Percentiles rank a stretch among this genome's conserved stretches.
Conservation (phyloP, 2,329 filamentous ascomycete genomes). For the Polychaeton citri region DNA sequence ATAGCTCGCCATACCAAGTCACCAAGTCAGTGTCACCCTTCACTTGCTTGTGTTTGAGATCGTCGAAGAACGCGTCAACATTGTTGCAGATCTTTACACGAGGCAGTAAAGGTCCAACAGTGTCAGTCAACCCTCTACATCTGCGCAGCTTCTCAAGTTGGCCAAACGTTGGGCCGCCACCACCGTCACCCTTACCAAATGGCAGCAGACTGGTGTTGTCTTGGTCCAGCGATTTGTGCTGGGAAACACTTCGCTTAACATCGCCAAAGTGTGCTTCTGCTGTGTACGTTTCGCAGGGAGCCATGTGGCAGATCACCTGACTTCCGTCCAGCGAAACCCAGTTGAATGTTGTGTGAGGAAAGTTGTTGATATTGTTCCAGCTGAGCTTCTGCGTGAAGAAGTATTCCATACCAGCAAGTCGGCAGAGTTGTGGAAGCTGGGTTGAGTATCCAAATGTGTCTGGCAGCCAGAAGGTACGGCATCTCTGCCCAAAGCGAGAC, state of each 20-base stretch:
- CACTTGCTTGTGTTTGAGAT: conserved; percentile 61
- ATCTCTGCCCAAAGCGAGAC: conserved; percentile 77
- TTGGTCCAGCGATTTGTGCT: conserved; percentile 92
- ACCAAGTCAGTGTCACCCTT: conserved; percentile 55
- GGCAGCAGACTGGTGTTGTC: conserved; percentile 82
- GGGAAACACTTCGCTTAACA: conserved; percentile 72
- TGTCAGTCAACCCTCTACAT: conserved; percentile 83
- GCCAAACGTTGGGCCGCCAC: conserved; percentile 85
- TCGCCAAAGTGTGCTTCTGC: conserved; percentile 91
- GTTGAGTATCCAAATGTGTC: conserved; percentile 97
- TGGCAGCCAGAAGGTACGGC: conserved; percentile 89
- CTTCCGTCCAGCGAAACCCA: conserved; percentile 94
- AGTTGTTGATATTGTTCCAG: conserved; percentile 99
- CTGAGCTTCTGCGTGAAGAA: conserved; percentile 98
- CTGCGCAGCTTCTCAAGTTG: conserved; percentile 90
- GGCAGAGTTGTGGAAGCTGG: conserved; percentile 85
- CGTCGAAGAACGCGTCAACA: conserved; percentile 89
- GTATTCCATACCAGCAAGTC: conserved; percentile 85
- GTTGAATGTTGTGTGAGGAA: conserved; percentile 97
- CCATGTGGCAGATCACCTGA: conserved; percentile 96
- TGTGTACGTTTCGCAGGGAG: conserved; percentile 89
- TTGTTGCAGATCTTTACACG: conserved; percentile 79
- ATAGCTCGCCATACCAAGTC: conserved; percentile 96
- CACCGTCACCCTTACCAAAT: conserved; percentile 93
- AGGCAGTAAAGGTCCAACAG: conserved; percentile 59